These are phyloP conservation scores for Sarcomyxa edulis DNA, from an alignment of 768 basidiomycete genomes.

Conservation along the genomic window DNA sequence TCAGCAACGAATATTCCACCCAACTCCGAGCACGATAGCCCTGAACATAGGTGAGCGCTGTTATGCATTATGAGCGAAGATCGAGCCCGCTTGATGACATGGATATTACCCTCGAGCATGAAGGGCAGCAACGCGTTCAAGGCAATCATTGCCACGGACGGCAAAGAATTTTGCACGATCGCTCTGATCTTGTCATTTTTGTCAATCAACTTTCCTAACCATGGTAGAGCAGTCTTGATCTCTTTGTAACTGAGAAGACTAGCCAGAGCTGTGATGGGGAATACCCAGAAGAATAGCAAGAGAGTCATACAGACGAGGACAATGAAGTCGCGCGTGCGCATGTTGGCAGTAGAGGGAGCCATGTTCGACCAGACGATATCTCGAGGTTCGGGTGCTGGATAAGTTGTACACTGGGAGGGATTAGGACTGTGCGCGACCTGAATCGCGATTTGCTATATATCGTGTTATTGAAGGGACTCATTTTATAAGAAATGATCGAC, in stretches of 20 bases:
- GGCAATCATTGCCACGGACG: constrained; percentile 83
- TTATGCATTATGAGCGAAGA: constrained; percentile 3
- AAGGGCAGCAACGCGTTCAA: constrained; percentile 89
- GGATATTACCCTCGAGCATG: constrained; percentile 68
- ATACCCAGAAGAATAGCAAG: constrained; percentile 86
- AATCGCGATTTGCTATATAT: constrained; percentile 73
- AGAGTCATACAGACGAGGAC: constrained; percentile 66
- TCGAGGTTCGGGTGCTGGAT: constrained; percentile 86
- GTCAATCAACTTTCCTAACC: constrained; percentile 83
- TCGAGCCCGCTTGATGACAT: constrained; percentile 1
- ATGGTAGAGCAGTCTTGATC: constrained; percentile 86
- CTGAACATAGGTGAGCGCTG: constrained; percentile 80
- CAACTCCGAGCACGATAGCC: constrained; percentile 87
- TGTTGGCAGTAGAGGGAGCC: constrained; percentile 51
- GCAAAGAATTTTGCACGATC: constrained; percentile 91
- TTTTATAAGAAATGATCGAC: constrained; percentile 17
- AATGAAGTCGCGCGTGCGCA: constrained; percentile 63
- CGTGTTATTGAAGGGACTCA: neutral
- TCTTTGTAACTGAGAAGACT: constrained; percentile 88
- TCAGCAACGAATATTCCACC: constrained; percentile 89
- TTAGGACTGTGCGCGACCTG: constrained; percentile 76
- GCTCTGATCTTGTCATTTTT: constrained; percentile 74
- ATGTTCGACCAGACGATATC: constrained; percentile 96
- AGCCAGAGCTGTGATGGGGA: constrained; percentile 86
- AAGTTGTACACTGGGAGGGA: constrained; percentile 62